phyloP scores from a whole-genome alignment of 2,329 filamentous ascomycete species.

The Claviceps capensis region DNA sequence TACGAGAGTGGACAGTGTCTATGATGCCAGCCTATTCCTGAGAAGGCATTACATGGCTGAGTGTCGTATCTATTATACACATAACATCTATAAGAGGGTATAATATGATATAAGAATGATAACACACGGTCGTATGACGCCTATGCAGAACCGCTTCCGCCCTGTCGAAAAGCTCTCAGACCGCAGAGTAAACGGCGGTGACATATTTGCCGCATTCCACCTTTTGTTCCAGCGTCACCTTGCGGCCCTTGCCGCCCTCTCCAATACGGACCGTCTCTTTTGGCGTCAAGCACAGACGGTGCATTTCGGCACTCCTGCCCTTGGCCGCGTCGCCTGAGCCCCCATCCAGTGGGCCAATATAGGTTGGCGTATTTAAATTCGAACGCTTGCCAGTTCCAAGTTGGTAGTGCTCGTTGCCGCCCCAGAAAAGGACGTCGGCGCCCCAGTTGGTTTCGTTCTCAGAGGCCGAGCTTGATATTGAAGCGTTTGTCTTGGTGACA shows the following conservation, averaged over 20 bases:
- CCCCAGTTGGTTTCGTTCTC: conserved; percentile 75
- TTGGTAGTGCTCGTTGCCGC: conserved; percentile 87
- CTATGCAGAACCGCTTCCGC: no score
- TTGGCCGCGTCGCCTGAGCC: conserved; percentile 44
- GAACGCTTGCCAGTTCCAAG: conserved; percentile 81
- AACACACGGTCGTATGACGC: no score
- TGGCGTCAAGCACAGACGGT: conserved; percentile 72
- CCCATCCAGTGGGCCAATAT: conserved; percentile 64
- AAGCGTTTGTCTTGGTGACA: conserved; percentile 50
- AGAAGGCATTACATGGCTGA: background rate
- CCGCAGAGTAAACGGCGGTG: conserved; percentile 67
- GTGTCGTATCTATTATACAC: background rate
- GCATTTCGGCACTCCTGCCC: conserved; percentile 46
- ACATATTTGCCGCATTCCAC: conserved; percentile 76
- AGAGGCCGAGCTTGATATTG: conserved; percentile 32
- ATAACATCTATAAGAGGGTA: no score
- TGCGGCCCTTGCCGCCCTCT: conserved; percentile 45
- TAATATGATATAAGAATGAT: no score
- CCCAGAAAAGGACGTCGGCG: conserved; percentile 83
- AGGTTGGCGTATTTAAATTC: conserved; percentile 61
- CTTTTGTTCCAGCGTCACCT: conserved; percentile 67
- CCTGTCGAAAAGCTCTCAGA: conserved; percentile 18
- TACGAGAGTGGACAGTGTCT: background rate
- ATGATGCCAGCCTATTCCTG: background rate
- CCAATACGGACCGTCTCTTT: conserved; percentile 54